phyloP scores from a whole-genome alignment of 352 stramenopile species.

The Blastocystis sp. region DNA sequence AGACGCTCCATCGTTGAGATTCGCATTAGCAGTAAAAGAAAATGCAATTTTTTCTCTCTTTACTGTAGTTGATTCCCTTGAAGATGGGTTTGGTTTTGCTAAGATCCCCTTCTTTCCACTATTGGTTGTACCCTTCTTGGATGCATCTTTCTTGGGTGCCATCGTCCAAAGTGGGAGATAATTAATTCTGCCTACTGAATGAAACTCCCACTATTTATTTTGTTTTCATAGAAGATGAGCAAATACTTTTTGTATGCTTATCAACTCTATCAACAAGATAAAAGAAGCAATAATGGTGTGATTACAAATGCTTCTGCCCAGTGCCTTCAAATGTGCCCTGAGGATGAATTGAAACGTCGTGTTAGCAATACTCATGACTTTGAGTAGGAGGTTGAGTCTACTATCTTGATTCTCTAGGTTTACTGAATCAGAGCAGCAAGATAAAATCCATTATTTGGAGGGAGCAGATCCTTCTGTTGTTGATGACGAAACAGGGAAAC shows the following conservation, averaged over 20 bases:
- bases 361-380: not conserved
- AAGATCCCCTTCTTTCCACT: not conserved
- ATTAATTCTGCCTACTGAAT: not conserved
- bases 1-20: constrained; percentile 13
- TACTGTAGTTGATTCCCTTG: not conserved
- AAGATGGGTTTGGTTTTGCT: not conserved
- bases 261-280: constrained; percentile 4
- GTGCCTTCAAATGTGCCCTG: constrained; percentile 16
- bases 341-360: not conserved
- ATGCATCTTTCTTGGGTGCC: constrained; percentile 9
- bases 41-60: constrained; percentile 36
- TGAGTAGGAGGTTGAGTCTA: not conserved
- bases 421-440: constrained; percentile 7
- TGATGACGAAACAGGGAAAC: constrained; percentile 12
- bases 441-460: constrained; percentile 46
- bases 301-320: not conserved
- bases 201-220: not conserved
- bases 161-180: not conserved
- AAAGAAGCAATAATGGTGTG: not conserved
- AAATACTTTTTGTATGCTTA: constrained; percentile 53
- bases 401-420: constrained; percentile 8
- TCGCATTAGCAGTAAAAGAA: constrained; percentile 43
- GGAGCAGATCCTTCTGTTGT: not conserved
- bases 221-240: not conserved
- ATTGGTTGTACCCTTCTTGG: not conserved